Percentiles rank a stretch among this genome's conserved stretches.
Evolutionary conservation across 2,329 filamentous ascomycete genomes (phyloP).

Genomic region (Cordyceps tenuipes): DNA sequence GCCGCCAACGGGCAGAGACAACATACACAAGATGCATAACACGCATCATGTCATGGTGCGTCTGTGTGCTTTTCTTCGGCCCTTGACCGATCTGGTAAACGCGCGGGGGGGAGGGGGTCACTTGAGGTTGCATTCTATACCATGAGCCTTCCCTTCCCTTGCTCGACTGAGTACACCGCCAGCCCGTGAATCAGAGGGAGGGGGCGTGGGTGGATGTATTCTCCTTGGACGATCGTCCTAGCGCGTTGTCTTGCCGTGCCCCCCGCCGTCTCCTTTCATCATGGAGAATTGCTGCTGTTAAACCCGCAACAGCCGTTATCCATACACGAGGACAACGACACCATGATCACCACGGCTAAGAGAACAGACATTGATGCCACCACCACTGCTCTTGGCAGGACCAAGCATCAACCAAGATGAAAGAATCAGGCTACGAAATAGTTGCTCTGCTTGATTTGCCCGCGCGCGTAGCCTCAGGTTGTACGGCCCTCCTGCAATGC

Average conservation of each 20-base stretch:
- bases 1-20: neutral
- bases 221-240: neutral
- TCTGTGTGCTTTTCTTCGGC: neutral
- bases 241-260: neutral
- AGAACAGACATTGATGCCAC: neutral
- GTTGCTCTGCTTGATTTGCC: neutral
- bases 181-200: neutral
- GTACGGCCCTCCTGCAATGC: neutral
- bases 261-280: too few species aligned
- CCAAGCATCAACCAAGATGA: neutral
- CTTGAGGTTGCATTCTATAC: neutral
- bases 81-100: neutral
- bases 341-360: too few species aligned
- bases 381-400: too few species aligned
- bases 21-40: neutral
- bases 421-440: neutral
- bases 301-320: neutral
- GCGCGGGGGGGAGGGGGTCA: too few species aligned
- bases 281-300: neutral
- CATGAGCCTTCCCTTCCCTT: neutral
- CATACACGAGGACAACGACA: too few species aligned
- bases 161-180: neutral
- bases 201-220: neutral
- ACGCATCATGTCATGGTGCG: neutral
- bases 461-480: neutral